These are phyloP conservation scores for Microsporum audouinii DNA, from an alignment of 2,329 filamentous ascomycete species.

Conservation along the genomic window DNA sequence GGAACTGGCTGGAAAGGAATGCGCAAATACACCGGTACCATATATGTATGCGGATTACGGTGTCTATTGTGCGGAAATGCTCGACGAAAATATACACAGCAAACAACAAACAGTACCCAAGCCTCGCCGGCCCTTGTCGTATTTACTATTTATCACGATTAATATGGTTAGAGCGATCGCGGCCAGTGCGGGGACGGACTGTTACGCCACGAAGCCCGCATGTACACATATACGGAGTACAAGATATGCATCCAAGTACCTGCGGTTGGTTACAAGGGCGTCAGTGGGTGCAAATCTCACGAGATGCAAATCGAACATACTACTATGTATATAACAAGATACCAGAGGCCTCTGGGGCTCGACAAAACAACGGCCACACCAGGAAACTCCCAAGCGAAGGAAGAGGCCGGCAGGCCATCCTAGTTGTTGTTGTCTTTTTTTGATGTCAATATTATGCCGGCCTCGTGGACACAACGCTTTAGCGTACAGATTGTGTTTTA, in stretches of 20 bases:
- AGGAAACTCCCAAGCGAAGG: not conserved
- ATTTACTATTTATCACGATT: slow-evolving; percentile 1
- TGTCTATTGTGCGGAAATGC: not conserved
- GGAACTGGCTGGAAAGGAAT: not conserved
- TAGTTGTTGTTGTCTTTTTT: not conserved
- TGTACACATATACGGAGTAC: not conserved
- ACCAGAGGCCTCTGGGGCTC: not conserved
- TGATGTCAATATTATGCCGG: not conserved
- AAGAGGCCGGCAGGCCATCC: not conserved
- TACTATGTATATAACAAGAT: not conserved
- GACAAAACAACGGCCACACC: not conserved
- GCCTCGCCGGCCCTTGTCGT: not conserved
- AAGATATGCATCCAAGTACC: not conserved
- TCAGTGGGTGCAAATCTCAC: not conserved
- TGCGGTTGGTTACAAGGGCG: not conserved
- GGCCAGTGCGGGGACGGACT: slow-evolving; percentile 3
- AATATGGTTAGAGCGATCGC: not conserved
- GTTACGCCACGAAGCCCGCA: slow-evolving; percentile 2
- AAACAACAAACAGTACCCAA: not conserved
- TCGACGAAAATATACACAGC: not conserved
- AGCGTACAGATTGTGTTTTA: not conserved
- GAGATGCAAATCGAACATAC: not conserved
- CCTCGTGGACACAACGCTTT: not conserved
- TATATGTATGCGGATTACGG: not conserved
- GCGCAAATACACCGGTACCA: not conserved